Evolutionary conservation across 164 flowering plant species (phyloP).

Genomic region (Pachysandra terminalis): DNA sequence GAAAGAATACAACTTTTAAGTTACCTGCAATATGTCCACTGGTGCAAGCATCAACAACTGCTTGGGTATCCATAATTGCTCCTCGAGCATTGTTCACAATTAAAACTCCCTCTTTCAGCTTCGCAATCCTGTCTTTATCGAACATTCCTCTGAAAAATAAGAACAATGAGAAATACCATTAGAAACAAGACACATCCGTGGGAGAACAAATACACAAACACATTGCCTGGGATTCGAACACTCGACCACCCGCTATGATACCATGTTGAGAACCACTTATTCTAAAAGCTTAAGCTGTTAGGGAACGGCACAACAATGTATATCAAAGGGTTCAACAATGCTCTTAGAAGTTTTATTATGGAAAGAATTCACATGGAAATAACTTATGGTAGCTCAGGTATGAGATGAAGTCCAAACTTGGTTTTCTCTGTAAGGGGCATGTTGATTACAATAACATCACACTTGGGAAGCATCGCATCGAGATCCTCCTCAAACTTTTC

Average conservation of each 20-base stretch:
- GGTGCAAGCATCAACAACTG: conserved; percentile 86
- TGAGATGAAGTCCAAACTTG: conserved; percentile 37
- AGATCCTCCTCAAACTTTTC: conserved; percentile 89
- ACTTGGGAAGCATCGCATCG: conserved; percentile 89
- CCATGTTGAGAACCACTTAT: no score
- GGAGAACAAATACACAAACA: no score
- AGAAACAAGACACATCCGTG: no score
- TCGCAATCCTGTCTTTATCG: conserved; percentile 75
- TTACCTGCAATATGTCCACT: conserved; percentile 96
- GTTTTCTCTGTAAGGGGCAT: conserved; percentile 96
- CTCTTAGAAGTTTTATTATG: no score
- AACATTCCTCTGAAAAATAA: conserved; percentile 73
- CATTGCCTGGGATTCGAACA: no score
- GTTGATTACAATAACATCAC: conserved; percentile 86
- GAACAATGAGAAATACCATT: conserved; percentile 8
- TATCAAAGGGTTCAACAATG: no score
- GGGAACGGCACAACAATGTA: no score
- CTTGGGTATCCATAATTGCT: conserved; percentile 96
- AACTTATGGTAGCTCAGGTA: neutral
- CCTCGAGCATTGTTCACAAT: conserved; percentile 98
- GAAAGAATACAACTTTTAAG: no score
- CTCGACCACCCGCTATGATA: no score
- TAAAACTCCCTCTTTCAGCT: conserved; percentile 88
- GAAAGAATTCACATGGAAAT: no score
- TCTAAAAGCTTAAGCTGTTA: no score